Conservation (phyloP, 192 early-diverging fungal species). For the Helicostylum pulchrum region DNA sequence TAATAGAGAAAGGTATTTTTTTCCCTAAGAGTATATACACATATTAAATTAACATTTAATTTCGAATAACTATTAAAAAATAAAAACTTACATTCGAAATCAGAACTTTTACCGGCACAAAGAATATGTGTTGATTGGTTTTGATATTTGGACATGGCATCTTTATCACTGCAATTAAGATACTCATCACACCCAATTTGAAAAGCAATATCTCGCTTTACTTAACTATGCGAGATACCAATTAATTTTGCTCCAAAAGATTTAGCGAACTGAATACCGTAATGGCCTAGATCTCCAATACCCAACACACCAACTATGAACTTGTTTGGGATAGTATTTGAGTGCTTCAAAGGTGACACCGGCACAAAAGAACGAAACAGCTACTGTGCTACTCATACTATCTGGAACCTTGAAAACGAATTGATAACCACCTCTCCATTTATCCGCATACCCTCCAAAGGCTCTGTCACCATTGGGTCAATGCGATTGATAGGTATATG, state of each 20-base stretch:
- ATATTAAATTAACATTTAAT: neutral
- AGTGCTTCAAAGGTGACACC: conserved; percentile 53
- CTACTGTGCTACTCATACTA: conserved; percentile 47
- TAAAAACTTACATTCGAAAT: conserved; percentile 13
- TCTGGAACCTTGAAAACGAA: conserved; percentile 67
- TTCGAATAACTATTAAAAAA: no score
- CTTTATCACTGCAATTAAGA: conserved; percentile 13
- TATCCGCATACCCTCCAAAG: conserved; percentile 47
- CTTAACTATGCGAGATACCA: conserved; percentile 51
- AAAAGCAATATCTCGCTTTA: conserved; percentile 56
- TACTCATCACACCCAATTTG: conserved; percentile 53
- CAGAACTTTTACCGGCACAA: conserved; percentile 8
- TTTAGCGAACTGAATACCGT: conserved; percentile 56
- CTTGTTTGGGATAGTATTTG: conserved; percentile 39
- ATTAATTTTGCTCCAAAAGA: conserved; percentile 48
- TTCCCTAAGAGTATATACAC: conserved; percentile 9
- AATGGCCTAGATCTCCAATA: conserved; percentile 66
- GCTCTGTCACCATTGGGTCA: conserved; percentile 43
- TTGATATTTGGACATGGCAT: conserved; percentile 10
- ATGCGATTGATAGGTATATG: conserved; percentile 45
- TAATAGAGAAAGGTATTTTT: conserved; percentile 6
- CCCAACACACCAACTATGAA: conserved; percentile 59
- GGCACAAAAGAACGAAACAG: conserved; percentile 79
- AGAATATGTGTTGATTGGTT: conserved; percentile 29
- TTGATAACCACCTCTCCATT: conserved; percentile 49